Percentiles rank a stretch among this genome's conserved stretches.
phyloP scores from a whole-genome alignment of 2,329 filamentous ascomycete genomes.

The Sporothrix sp. region DNA sequence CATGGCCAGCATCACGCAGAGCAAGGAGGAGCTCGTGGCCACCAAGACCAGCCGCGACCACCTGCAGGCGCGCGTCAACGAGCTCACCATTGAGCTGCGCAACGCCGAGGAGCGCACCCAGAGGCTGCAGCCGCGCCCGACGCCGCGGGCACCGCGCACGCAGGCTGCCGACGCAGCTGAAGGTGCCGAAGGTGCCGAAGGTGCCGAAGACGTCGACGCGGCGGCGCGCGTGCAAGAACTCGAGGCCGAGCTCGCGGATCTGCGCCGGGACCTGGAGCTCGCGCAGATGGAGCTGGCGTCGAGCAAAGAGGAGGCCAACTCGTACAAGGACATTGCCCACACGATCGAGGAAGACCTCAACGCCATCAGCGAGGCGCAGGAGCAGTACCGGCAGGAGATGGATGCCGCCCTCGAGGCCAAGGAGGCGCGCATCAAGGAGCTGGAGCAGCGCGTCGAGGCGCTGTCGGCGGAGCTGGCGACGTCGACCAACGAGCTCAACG shows the following conservation, averaged over 20 bases:
- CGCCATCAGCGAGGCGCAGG: constrained; percentile 67
- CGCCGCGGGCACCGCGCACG: constrained; percentile 42
- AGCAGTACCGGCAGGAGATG: constrained; percentile 81
- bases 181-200: constrained; percentile 28
- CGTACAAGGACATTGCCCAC: constrained; percentile 83
- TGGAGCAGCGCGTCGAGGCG: constrained; percentile 75
- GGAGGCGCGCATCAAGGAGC: constrained; percentile 66
- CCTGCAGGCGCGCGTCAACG: constrained; percentile 77
- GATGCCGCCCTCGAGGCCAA: constrained; percentile 67
- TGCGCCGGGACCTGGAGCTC: constrained; percentile 79
- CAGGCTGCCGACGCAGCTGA: constrained; percentile 21
- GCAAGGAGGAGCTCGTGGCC: constrained; percentile 76
- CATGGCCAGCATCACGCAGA: constrained; percentile 64
- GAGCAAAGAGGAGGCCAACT: constrained; percentile 69
- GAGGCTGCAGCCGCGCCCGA: constrained; percentile 70
- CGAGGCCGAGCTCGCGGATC: constrained; percentile 69
- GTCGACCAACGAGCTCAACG: constrained; percentile 73
- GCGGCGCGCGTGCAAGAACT: constrained; percentile 64
- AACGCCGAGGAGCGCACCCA: constrained; percentile 81
- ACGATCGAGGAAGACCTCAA: constrained; percentile 78
- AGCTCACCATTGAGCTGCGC: constrained; percentile 77
- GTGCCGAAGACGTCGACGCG: constrained; percentile 29
- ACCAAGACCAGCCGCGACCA: constrained; percentile 84
- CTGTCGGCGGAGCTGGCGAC: constrained; percentile 71
- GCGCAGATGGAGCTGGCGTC: constrained; percentile 71